phyloP scores from a whole-genome alignment of 257 asterid genomes.

The Solanum piurae region DNA sequence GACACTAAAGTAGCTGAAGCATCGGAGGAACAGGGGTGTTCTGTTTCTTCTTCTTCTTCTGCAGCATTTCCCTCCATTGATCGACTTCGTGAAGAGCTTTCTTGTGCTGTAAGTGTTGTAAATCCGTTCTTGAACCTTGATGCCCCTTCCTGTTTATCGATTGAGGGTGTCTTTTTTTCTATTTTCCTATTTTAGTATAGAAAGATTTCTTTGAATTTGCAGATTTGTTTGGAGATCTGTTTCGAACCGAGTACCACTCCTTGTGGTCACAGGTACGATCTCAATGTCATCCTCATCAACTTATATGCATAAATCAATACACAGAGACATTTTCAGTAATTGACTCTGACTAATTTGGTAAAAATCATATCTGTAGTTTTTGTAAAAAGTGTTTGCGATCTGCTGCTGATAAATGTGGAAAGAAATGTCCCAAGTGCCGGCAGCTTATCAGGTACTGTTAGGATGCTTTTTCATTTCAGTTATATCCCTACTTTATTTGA shows the following conservation, averaged over 20 bases:
- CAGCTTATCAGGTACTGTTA: conserved; percentile 55
- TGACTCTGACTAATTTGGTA: not conserved
- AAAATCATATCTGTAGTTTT: conserved; percentile 34
- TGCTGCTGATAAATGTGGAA: conserved; percentile 93
- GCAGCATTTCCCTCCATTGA: conserved; percentile 64
- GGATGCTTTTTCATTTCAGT: not conserved
- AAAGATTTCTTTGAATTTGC: conserved; percentile 8
- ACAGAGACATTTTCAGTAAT: not conserved
- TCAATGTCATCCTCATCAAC: not conserved
- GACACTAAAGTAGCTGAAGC: conserved; percentile 24
- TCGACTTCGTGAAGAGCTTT: conserved; percentile 88
- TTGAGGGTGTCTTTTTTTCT: not conserved
- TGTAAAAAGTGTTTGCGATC: conserved; percentile 77
- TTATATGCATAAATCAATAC: not conserved
- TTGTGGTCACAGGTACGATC: conserved; percentile 89
- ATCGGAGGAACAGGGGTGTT: conserved; percentile 14
- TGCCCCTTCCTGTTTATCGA: not conserved
- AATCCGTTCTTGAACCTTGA: not conserved
- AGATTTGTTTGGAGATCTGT: conserved; percentile 95
- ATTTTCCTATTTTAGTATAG: not conserved
- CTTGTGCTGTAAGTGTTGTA: conserved; percentile 66
- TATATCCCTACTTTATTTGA: not conserved
- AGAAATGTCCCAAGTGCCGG: conserved; percentile 95
- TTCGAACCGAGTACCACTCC: conserved; percentile 93
- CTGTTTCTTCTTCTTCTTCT: not conserved